phyloP scores from a whole-genome alignment of 306 rosid species.

The Cicer judaicum region DNA sequence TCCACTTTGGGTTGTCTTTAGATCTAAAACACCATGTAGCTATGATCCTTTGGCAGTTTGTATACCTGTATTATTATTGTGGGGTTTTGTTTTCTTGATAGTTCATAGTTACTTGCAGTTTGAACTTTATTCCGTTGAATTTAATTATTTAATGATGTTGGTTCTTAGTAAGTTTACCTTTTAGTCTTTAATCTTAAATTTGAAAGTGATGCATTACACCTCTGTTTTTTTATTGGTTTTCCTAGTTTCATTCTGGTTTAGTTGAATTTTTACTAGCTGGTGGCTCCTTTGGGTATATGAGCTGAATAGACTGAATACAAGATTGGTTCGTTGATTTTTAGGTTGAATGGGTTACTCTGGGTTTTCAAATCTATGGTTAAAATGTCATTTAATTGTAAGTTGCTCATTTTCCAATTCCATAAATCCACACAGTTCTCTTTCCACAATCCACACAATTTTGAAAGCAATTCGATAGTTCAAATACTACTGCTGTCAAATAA shows the following conservation, averaged over 20 bases:
- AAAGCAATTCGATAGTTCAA: neutral
- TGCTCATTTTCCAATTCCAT: neutral
- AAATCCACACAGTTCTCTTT: too few species aligned
- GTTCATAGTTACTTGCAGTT: slow-evolving; percentile 41
- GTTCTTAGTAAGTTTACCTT: slow-evolving; percentile 41
- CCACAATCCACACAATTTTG: neutral
- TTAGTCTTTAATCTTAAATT: slow-evolving; percentile 13
- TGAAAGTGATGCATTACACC: slow-evolving; percentile 21
- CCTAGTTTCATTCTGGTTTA: neutral
- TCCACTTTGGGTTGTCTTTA: slow-evolving; percentile 54
- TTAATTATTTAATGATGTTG: slow-evolving; percentile 43
- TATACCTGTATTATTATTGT: slow-evolving; percentile 46
- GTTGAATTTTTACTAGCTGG: neutral
- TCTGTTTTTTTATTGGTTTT: neutral
- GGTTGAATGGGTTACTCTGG: neutral
- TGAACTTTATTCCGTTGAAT: slow-evolving; percentile 49
- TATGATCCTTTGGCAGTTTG: slow-evolving; percentile 53
- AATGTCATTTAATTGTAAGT: neutral
- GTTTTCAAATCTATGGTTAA: neutral
- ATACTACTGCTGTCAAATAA: too few species aligned
- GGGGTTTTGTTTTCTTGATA: slow-evolving; percentile 37
- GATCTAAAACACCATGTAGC: slow-evolving; percentile 58
- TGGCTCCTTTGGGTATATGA: neutral
- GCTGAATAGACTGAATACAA: neutral
- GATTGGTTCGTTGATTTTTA: neutral